These are phyloP conservation scores for Solanum aculeatissimum DNA, from an alignment of 305 asterid species.

Conservation along the genomic window DNA sequence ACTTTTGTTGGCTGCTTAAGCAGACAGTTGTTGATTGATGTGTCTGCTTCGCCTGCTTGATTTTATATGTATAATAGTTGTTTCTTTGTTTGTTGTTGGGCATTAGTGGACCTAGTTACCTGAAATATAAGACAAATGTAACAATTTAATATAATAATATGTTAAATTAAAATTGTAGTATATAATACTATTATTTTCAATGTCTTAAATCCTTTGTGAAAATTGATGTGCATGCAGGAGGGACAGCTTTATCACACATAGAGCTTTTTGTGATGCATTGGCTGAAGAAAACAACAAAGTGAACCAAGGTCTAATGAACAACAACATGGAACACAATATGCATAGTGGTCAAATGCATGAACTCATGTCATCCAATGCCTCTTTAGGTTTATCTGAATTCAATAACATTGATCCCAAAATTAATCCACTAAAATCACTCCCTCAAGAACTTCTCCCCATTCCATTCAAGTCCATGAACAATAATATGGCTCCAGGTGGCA, in stretches of 20 bases:
- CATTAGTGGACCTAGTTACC: not conserved
- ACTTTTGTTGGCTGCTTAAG: no score
- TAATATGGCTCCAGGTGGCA: conserved; percentile 29
- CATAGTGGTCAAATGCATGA: conserved; percentile 38
- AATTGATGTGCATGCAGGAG: conserved; percentile 44
- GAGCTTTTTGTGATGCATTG: conserved; percentile 80
- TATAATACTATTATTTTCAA: no score
- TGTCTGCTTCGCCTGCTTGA: no score
- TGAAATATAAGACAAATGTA: not conserved
- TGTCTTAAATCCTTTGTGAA: not conserved
- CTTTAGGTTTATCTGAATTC: conserved; percentile 31
- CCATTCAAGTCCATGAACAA: conserved; percentile 77
- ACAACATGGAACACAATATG: conserved; percentile 17
- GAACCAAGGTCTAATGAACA: conserved; percentile 40
- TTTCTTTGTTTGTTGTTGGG: not conserved
- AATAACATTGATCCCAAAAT: conserved; percentile 22
- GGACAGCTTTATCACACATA: conserved; percentile 88
- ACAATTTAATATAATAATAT: not conserved
- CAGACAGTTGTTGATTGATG: no score
- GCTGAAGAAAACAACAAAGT: conserved; percentile 84
- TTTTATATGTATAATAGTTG: not conserved
- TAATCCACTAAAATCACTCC: conserved; percentile 46
- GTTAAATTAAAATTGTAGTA: not conserved
- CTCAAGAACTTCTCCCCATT: conserved; percentile 53
- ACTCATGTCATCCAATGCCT: conserved; percentile 23